Conservation (phyloP, 148 eudicot genomes). For the Silene latifolia region DNA sequence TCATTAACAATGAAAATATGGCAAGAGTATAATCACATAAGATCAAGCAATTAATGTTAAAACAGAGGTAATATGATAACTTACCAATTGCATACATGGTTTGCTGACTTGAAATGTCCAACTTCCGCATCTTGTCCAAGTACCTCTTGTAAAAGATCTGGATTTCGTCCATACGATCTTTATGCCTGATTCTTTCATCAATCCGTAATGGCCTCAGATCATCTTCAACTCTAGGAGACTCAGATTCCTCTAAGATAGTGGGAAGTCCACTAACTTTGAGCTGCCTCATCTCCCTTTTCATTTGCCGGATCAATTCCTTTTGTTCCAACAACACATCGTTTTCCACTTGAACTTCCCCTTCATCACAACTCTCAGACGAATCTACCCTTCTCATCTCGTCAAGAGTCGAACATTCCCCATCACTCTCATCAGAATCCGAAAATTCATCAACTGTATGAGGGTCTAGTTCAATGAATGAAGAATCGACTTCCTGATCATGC, state of each 20-base stretch:
- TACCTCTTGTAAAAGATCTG: conserved; percentile 71
- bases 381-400: conserved; percentile 12
- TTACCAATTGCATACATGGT: conserved; percentile 86
- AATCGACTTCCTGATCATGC: conserved; percentile 25
- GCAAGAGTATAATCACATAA: background rate
- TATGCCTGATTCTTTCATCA: conserved; percentile 60
- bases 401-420: background rate
- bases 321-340: conserved; percentile 59
- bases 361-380: conserved; percentile 21
- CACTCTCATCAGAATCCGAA: conserved; percentile 20
- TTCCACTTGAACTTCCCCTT: conserved; percentile 40
- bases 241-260: conserved; percentile 83
- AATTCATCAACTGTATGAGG: conserved; percentile 19
- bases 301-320: conserved; percentile 52
- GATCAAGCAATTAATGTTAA: background rate
- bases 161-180: conserved; percentile 66
- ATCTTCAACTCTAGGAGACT: conserved; percentile 55
- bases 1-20: conserved; percentile 5
- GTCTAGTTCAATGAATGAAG: conserved; percentile 42
- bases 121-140: conserved; percentile 71
- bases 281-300: conserved; percentile 72
- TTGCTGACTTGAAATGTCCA: conserved; percentile 85
- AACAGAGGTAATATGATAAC: conserved; percentile 21
- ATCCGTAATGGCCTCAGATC: conserved; percentile 76
- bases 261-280: conserved; percentile 57